These are phyloP conservation scores for Colletotrichum eleusines DNA, from an alignment of 2,329 filamentous ascomycete species.

Conservation along the genomic window DNA sequence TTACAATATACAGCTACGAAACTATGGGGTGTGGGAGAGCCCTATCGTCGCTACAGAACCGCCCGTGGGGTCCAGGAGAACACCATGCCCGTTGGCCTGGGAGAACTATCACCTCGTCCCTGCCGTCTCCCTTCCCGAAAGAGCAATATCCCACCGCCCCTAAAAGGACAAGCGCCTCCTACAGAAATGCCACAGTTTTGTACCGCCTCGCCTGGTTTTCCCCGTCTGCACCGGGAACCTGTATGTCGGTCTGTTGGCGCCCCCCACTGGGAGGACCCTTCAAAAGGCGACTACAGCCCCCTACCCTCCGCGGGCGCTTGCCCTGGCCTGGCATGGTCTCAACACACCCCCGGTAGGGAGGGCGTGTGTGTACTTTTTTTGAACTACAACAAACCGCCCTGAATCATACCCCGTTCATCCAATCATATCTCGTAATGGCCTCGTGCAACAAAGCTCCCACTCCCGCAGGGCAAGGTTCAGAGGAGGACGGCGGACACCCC, in stretches of 20 bases:
- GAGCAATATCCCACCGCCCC: conserved; percentile 49
- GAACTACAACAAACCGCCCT: conserved; percentile 48
- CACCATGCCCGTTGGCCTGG: conserved; percentile 3
- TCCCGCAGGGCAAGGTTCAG: not conserved
- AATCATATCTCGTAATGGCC: conserved; percentile 66
- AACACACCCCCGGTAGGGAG: conserved; percentile 42
- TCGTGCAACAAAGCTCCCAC: conserved; percentile 57
- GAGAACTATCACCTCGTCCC: conserved; percentile 12
- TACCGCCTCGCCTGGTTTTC: conserved; percentile 1
- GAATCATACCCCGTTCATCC: conserved; percentile 54
- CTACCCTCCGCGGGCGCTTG: conserved; percentile 44
- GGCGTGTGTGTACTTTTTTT: conserved; percentile 59
- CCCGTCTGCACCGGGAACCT: conserved; percentile 12
- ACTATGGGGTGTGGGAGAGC: not conserved
- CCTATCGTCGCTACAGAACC: conserved; percentile 31
- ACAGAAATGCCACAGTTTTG: conserved; percentile 26
- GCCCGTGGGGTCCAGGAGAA: conserved; percentile 17
- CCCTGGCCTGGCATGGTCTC: conserved; percentile 45
- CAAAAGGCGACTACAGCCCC: conserved; percentile 46
- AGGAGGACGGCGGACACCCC: conserved; percentile 20
- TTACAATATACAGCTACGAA: conserved; percentile 33
- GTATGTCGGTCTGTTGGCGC: conserved; percentile 4
- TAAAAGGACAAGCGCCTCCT: conserved; percentile 50
- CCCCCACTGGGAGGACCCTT: not conserved
- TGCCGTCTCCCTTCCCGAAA: conserved; percentile 46